Percentiles rank a stretch among this genome's conserved stretches.
Evolutionary conservation across 371 early-diverging fungal genomes (phyloP).

Genomic region (Lichtheimia ramosa): DNA sequence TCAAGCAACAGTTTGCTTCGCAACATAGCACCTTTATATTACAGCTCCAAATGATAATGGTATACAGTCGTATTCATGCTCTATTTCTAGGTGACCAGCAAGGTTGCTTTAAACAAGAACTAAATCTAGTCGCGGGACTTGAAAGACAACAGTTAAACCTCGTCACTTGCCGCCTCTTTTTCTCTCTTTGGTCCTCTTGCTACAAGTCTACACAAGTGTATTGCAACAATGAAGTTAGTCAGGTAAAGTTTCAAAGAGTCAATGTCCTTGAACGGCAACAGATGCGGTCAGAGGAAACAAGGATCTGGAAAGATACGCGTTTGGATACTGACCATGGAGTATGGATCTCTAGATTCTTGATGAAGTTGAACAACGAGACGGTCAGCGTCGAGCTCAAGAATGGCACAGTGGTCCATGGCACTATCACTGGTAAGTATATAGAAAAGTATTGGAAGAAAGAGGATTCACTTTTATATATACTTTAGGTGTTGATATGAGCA

Average conservation of each 20-base stretch:
- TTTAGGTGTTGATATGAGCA: slow-evolving; percentile 94
- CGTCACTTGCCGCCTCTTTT: not conserved
- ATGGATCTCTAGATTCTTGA: slow-evolving; percentile 76
- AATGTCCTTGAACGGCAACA: not conserved
- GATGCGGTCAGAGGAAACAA: not conserved
- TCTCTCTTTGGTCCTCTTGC: not conserved
- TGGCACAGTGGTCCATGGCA: slow-evolving; percentile 93
- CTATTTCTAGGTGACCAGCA: no score
- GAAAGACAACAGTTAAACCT: not conserved
- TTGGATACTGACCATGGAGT: not conserved
- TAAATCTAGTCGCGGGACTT: no score
- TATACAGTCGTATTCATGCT: no score
- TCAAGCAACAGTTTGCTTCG: no score
- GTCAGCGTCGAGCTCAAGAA: slow-evolving; percentile 97
- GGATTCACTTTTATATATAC: slow-evolving; percentile 1
- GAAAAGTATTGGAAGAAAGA: not conserved
- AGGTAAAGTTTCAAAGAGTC: not conserved
- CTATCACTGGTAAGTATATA: slow-evolving; percentile 71
- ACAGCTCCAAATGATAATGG: no score
- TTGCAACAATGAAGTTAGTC: slow-evolving; percentile 8
- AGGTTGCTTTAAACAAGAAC: no score
- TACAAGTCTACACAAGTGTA: not conserved
- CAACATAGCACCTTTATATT: no score
- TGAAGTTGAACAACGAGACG: slow-evolving; percentile 93
- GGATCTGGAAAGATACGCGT: not conserved